Evolutionary conservation across 31 red algal species (phyloP), one percentile per base, ranked within the genome.

Genomic region (Bonnemaisonia californica): DNA sequence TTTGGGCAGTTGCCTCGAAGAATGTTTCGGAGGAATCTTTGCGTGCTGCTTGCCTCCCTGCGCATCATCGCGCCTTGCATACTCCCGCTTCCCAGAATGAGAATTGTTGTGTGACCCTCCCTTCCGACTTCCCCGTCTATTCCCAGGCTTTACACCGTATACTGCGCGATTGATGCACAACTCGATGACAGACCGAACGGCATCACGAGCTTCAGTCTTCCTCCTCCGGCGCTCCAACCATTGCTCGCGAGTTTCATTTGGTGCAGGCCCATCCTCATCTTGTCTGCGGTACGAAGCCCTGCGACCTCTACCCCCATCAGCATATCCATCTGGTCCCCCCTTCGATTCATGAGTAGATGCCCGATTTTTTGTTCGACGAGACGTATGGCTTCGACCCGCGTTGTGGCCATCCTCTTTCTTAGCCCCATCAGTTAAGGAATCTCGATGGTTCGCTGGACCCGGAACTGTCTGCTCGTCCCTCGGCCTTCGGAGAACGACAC

Each of bases 141-240:
- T 11, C 13, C 36, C 35, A 27, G 77, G 61, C 31, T 54, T 58
- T 27, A 37, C 54, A 28, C 85, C 85, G 47, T 66, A 62, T 1
- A 89, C 85, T 22, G 85, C 85, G 51, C 85, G 61, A 81, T 74
- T 61, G 26, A 89, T 81, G 38, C 61, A 66, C 5, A 72, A 40
- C 1, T 89, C 76, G 34, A 89, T 80, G 41, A 89, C 58, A 1
- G 47, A 81, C 47, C 76, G 60, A 3, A 81, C 85, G 8, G 71
- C 85, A 76, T 89, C 76, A 30, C 85, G 61, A 12, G 61, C 56
- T 54, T 89, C 85, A 9, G 85, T 81, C 76, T 89, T 69, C 23
- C 37, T 73, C 23, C 85, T 62, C 45, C 85, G 54, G 31, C 85
- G 61, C 24, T 89, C 85, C 1, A 89, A 66, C 85, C 85, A 89